Base-by-base conservation (phyloP, 306 rosid species). In the Cicer cuneatum region DNA sequence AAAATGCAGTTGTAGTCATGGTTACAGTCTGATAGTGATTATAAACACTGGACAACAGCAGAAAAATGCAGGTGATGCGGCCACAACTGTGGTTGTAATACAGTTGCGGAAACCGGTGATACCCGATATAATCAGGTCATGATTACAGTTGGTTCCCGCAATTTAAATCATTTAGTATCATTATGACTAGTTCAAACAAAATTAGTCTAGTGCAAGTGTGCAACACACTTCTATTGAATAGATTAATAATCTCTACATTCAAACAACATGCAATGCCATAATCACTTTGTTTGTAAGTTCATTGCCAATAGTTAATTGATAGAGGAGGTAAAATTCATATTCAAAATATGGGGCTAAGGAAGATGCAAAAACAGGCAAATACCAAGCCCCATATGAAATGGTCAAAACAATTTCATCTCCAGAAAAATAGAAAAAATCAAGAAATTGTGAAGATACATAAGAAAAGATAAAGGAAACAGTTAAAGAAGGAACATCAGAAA, bases 181-280 rank as follows among this genome's bases (percentile, higher is more conserved):
- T 58, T 11, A 69, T 4, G 33, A 10, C 37, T 49, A 35, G 35
- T 15, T 35, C 74, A 51, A 5, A 24, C 61, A 49, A 69, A 49
- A 47, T 48, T 38, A 69, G 7, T 35, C 47, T 49, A 69, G 29
- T 69, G 18, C 18, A 38, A 35, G 51, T 48, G n/a, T 69, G 18
- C 37, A 51, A 35, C 37, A 10, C 11, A 51, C 37, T 37, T 69
- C 10, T 37, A 7, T 37, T 69, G 38, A 51, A 7, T 6, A 66
- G 21, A 52, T 52, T 15, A 52, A 52, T 29, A 37, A 68, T 47
- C 38, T 37, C 37, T 10, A 51, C 52, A 51, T 69, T 69, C 74
- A 69, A 69, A 51, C 16, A 51, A 69, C 48, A 69, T 51, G 61
- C 16, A 49, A 69, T 15, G 62, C 7, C 62, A 48, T 69, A 15